Evolutionary conservation across 2,329 filamentous ascomycete species (phyloP).

Genomic region (Echinosphaeria canescens): DNA sequence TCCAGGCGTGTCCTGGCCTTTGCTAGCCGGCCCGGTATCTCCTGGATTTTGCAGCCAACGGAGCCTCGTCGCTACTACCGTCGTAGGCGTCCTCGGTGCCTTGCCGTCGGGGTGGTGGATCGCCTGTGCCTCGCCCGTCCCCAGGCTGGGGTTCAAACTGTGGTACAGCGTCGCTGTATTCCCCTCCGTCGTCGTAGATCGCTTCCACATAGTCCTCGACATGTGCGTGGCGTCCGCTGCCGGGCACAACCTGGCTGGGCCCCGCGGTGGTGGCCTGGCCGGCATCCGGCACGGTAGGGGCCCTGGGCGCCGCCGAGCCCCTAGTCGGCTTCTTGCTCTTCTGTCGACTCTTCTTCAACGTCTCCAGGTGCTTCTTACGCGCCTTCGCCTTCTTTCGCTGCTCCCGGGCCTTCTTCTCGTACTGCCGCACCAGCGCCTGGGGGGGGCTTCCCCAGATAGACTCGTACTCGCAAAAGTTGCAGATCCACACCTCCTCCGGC

Average conservation of each 20-base stretch:
- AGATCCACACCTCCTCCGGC: slow-evolving; percentile 70
- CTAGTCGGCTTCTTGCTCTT: slow-evolving; percentile 76
- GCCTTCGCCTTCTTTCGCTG: slow-evolving; percentile 72
- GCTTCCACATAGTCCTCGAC: slow-evolving; percentile 7
- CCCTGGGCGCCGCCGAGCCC: slow-evolving; percentile 18
- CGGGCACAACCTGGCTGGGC: no score
- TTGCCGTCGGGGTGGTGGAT: no score
- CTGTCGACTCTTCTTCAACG: slow-evolving; percentile 25
- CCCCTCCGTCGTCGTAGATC: slow-evolving; percentile 8
- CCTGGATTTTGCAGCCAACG: no score
- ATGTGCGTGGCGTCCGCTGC: slow-evolving; percentile 7
- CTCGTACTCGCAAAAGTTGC: slow-evolving; percentile 97
- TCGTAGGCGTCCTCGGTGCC: no score
- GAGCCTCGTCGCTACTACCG: no score
- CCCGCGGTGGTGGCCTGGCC: slow-evolving; percentile 4
- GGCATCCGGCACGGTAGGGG: slow-evolving; percentile 5
- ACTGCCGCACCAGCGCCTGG: slow-evolving; percentile 65
- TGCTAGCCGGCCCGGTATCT: no score
- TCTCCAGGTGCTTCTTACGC: slow-evolving; percentile 83
- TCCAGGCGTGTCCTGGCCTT: no score
- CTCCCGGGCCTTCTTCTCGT: slow-evolving; percentile 84
- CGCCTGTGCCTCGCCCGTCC: no score
- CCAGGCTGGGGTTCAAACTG: no score
- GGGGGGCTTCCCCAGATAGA: slow-evolving; percentile 82
- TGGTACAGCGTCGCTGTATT: slow-evolving; percentile 1